Conservation (phyloP, 2,329 filamentous ascomycete genomes). For the Alternaria burnsii region DNA sequence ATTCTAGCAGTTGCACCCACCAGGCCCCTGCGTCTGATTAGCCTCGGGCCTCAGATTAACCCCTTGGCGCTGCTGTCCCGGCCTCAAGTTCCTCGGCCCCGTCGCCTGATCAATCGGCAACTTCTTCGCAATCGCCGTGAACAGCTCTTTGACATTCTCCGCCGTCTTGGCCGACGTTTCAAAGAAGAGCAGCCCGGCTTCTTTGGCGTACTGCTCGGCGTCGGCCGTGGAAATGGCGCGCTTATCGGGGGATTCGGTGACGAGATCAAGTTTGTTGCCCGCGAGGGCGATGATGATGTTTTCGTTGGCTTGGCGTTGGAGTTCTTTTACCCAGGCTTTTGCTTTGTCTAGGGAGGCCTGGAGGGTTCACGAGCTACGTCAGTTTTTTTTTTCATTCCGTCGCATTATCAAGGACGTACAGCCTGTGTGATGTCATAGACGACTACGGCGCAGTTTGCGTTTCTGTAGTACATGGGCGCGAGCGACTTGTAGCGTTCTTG, state of each 20-base stretch:
- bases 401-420: slow-evolving; percentile 64
- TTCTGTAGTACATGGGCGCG: slow-evolving; percentile 99
- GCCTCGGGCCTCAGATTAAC: slow-evolving; percentile 73
- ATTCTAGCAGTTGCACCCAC: slow-evolving; percentile 70
- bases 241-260: slow-evolving; percentile 94
- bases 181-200: slow-evolving; percentile 95
- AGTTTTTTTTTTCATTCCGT: no score
- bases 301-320: slow-evolving; percentile 98
- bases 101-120: slow-evolving; percentile 88
- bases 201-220: slow-evolving; percentile 92
- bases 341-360: slow-evolving; percentile 99
- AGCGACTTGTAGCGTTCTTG: slow-evolving; percentile 99
- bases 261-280: slow-evolving; percentile 92
- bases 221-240: slow-evolving; percentile 88
- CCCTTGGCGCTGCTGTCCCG: slow-evolving; percentile 65
- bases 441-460: slow-evolving; percentile 98
- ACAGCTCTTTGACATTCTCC: slow-evolving; percentile 93
- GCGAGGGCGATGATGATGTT: slow-evolving; percentile 99
- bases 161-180: slow-evolving; percentile 98
- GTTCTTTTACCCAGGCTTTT: slow-evolving; percentile 98
- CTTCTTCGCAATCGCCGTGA: slow-evolving; percentile 98
- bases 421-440: slow-evolving; percentile 99
- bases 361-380: no score
- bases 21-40: slow-evolving; percentile 65
- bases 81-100: slow-evolving; percentile 84